Base-by-base conservation (phyloP, 2,329 filamentous ascomycete genomes). In the Gyromitra esculenta region DNA sequence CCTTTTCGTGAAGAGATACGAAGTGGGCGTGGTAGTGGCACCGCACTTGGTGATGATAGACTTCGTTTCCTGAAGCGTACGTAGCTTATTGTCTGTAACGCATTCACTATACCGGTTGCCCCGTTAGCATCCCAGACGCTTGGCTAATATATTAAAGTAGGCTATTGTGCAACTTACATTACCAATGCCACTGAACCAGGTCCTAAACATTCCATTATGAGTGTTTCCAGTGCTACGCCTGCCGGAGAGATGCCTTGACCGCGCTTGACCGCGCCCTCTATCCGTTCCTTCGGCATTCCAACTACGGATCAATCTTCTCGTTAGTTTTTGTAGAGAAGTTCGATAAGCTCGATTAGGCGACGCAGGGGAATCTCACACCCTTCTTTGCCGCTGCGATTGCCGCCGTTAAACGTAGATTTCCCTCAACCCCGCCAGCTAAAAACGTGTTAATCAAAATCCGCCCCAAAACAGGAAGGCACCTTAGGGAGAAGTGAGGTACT, bases 251-350 rank as follows among this genome's bases (percentile, higher is more conserved):
- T 88, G 54, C 96, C 95, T 83, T 97, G 94, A 1, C 96, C 96
- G 60, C 94, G 90, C 13, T 93, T 92, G 79, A 99, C 91, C 69
- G 96, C 94, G 13, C 87, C 87, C 83, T 98, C 94, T 80, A 98
- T 97, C 1, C 89, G 87, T 21, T 89, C 86, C 84, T 97, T 97
- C 1, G 94, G 92, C 62, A 97, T 91, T 79, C 91, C 92, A 76
- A 89, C 91, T 88, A 72, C 39, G 57, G 13, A 21, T 70, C 57
- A 18, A 48, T 21, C 31, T 37, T 52, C 68, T 60, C 66, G 39
- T 76, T 75, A 72, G 75, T 64, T 48, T 31, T 64, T 48, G 45
- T 13, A 11, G 39, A 45, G 25, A 25, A 11, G n/a, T 43, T 71
- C 54, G 6, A 74, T 52, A 9, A 70, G 25, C 45, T 70, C 63